These are phyloP conservation scores for Heritiera fomes DNA, from an alignment of 345 rosid species.

Conservation along the genomic window DNA sequence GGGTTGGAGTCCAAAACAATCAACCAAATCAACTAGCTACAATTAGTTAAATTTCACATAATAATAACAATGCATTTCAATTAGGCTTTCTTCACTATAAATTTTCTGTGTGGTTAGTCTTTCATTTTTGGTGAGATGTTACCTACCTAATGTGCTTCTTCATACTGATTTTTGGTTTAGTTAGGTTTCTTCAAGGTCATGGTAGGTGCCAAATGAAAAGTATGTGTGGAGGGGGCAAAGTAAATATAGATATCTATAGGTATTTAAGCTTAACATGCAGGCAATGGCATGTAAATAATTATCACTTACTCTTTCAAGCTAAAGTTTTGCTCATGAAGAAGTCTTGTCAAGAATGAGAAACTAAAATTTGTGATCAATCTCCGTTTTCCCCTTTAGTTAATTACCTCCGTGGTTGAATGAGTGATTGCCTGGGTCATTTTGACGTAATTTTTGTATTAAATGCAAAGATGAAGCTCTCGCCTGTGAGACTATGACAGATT, in stretches of 20 bases:
- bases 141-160: conserved; percentile 30
- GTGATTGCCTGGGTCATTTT: background rate
- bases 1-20: conserved; percentile 20
- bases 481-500: background rate
- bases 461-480: background rate
- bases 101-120: background rate
- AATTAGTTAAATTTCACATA: background rate
- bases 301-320: background rate
- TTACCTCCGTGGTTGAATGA: background rate
- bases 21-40: conserved; percentile 8
- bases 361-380: background rate
- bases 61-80: background rate
- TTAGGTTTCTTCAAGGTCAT: conserved; percentile 25
- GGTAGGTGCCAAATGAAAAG: conserved; percentile 30
- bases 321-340: background rate
- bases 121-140: conserved; percentile 23
- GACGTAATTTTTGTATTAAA: background rate
- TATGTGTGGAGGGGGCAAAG: background rate
- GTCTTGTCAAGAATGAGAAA: background rate
- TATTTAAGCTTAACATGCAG: background rate
- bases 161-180: conserved; percentile 23
- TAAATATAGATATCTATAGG: background rate
- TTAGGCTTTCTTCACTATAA: background rate
- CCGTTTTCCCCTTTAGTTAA: background rate
- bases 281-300: background rate